Conservation (phyloP, 192 early-diverging fungal genomes). For the Diversispora eburnea region DNA sequence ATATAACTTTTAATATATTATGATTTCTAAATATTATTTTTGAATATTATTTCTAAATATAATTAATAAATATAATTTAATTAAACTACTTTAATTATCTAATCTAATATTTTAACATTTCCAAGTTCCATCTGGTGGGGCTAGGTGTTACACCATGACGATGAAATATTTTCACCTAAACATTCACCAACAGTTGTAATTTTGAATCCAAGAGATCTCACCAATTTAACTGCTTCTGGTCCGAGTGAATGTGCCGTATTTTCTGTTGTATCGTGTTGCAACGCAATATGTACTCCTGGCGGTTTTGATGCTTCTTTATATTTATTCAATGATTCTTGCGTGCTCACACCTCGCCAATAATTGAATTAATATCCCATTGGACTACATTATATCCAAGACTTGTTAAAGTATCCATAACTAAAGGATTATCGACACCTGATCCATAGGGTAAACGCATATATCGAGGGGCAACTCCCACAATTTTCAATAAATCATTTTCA, state of each 20-base stretch:
- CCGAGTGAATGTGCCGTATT: not conserved
- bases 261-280: not conserved
- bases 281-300: not conserved
- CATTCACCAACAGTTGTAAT: not conserved
- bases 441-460: not conserved
- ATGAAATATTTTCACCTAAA: not conserved
- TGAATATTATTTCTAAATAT: too few species aligned
- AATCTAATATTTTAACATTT: too few species aligned
- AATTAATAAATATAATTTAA: too few species aligned
- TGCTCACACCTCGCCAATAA: not conserved
- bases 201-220: not conserved
- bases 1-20: too few species aligned
- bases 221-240: not conserved
- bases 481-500: slow-evolving; percentile 37
- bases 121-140: too few species aligned
- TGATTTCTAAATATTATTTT: too few species aligned
- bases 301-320: not conserved
- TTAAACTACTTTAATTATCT: too few species aligned
- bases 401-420: not conserved
- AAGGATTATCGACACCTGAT: not conserved
- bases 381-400: not conserved
- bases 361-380: not conserved
- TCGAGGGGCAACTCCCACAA: not conserved
- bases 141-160: not conserved
- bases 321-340: not conserved